Evolutionary conservation across 257 asterid species (phyloP).

Genomic region (Mentha longifolia): DNA sequence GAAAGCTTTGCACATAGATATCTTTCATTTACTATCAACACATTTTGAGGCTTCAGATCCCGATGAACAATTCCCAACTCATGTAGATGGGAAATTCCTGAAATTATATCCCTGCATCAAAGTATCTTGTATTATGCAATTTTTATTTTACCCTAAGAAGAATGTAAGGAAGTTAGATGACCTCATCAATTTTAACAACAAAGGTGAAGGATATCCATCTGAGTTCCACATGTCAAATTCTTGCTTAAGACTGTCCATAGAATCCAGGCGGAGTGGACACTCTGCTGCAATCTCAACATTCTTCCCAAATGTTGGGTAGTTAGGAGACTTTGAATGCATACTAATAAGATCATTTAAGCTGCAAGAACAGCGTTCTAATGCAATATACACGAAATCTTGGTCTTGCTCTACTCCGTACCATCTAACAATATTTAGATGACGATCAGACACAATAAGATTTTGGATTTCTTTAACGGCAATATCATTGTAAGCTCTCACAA

Average conservation of each 20-base stretch:
- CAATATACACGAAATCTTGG: slow-evolving; percentile 89
- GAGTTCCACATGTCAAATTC: slow-evolving; percentile 59
- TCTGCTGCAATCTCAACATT: slow-evolving; percentile 48
- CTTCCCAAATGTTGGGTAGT: slow-evolving; percentile 34
- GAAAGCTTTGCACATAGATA: slow-evolving; percentile 83
- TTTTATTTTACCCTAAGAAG: too few species aligned
- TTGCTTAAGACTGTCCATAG: slow-evolving; percentile 46
- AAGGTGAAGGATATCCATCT: slow-evolving; percentile 73
- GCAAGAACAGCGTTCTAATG: slow-evolving; percentile 89
- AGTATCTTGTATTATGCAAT: slow-evolving; percentile 19
- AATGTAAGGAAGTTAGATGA: slow-evolving; percentile 37
- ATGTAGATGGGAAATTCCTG: slow-evolving; percentile 87
- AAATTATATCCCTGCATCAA: slow-evolving; percentile 77
- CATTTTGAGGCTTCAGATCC: slow-evolving; percentile 92
- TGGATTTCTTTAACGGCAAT: slow-evolving; percentile 85
- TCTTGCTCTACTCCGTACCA: slow-evolving; percentile 94
- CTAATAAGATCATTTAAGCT: slow-evolving; percentile 81
- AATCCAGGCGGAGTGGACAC: slow-evolving; percentile 42
- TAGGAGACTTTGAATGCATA: slow-evolving; percentile 52
- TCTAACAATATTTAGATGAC: slow-evolving; percentile 86
- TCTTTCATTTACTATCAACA: slow-evolving; percentile 63
- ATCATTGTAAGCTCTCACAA: slow-evolving; percentile 82
- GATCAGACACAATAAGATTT: slow-evolving; percentile 87
- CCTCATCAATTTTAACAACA: slow-evolving; percentile 85
- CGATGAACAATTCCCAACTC: slow-evolving; percentile 94